Evolutionary conservation across 192 early-diverging fungal genomes (phyloP).

Genomic region (Podila clonocystis): DNA sequence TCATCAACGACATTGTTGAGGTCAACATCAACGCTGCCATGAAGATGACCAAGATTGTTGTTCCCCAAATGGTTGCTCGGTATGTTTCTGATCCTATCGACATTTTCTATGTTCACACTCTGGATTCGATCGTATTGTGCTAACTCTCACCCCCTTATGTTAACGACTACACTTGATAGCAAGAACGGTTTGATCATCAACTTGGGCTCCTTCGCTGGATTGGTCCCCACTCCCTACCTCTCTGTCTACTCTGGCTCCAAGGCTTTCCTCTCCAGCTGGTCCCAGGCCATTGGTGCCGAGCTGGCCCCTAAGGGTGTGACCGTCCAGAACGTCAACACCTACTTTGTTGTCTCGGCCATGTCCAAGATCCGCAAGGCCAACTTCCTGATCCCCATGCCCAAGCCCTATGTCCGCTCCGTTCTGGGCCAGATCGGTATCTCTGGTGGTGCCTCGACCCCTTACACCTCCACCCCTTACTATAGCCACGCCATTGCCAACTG

Average conservation of each 20-base stretch:
- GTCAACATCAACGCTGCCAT: slow-evolving; percentile 89
- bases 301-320: slow-evolving; percentile 72
- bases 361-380: slow-evolving; percentile 88
- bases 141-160: background rate
- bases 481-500: slow-evolving; percentile 78
- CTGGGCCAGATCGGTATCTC: slow-evolving; percentile 75
- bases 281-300: slow-evolving; percentile 89
- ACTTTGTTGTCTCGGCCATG: slow-evolving; percentile 97
- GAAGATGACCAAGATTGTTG: slow-evolving; percentile 79
- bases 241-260: slow-evolving; percentile 95
- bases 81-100: slow-evolving; percentile 15
- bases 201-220: slow-evolving; percentile 89
- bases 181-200: slow-evolving; percentile 90
- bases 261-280: slow-evolving; percentile 91
- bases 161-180: slow-evolving; percentile 34
- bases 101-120: background rate
- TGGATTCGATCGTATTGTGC: slow-evolving; percentile 1
- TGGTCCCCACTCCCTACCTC: slow-evolving; percentile 84
- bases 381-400: slow-evolving; percentile 83
- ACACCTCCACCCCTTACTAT: slow-evolving; percentile 72
- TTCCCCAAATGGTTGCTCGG: slow-evolving; percentile 82
- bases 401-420: slow-evolving; percentile 79
- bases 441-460: slow-evolving; percentile 70
- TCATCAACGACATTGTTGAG: slow-evolving; percentile 79
- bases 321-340: slow-evolving; percentile 94